phyloP scores from a whole-genome alignment of 78 protist species.

The Dictyostelium intermedium region DNA sequence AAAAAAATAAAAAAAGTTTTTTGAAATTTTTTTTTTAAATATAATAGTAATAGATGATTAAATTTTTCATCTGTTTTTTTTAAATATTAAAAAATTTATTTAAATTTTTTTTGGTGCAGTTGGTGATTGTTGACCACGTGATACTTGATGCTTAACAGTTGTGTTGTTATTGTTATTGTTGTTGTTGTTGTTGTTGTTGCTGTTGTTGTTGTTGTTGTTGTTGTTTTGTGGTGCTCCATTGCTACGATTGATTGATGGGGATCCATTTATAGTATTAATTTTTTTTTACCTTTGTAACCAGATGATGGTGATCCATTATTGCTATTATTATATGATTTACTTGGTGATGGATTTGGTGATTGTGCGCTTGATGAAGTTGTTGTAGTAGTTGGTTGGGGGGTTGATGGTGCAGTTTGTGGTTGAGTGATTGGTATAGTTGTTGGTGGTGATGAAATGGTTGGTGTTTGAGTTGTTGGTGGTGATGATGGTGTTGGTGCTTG shows the following conservation, averaged over 20 bases:
- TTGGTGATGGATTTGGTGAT: slow-evolving; percentile 5
- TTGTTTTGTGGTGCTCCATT: neutral
- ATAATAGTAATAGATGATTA: neutral
- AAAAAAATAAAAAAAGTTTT: neutral
- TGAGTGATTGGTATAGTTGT: neutral
- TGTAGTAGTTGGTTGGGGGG: neutral
- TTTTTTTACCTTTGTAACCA: neutral
- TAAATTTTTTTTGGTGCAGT: neutral
- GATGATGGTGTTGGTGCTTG: neutral
- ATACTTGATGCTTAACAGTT: neutral
- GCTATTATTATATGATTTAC: neutral
- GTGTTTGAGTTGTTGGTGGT: neutral
- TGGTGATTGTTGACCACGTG: neutral
- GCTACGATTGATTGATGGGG: neutral
- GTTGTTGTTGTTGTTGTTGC: too few relatives aligned
- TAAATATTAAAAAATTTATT: neutral
- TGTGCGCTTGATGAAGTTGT: neutral
- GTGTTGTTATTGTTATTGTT: neutral
- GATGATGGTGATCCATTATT: slow-evolving; percentile 3
- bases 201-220: neutral
- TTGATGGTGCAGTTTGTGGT: neutral
- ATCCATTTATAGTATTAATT: neutral
- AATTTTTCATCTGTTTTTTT: neutral
- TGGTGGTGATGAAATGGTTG: neutral
- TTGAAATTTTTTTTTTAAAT: neutral